These are phyloP conservation scores for Candida silvatica DNA, from an alignment of 805 yeast species.

Conservation along the genomic window DNA sequence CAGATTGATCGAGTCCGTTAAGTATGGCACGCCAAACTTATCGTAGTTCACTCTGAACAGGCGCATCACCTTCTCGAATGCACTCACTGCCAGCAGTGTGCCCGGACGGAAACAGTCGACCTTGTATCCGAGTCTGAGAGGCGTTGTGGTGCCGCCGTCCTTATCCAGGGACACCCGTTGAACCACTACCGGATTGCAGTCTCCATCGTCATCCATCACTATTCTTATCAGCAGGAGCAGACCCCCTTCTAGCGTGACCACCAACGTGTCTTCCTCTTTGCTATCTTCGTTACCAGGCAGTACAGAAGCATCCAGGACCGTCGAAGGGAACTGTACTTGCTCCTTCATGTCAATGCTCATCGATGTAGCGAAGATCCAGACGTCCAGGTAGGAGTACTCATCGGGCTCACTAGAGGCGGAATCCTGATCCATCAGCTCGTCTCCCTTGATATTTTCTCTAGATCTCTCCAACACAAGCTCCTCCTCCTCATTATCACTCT, in stretches of 20 bases:
- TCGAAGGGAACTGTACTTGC: conserved; percentile 11
- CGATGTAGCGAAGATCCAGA: conserved; percentile 16
- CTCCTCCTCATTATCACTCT: conserved; percentile 10
- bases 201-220: conserved; percentile 6
- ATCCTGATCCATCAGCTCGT: conserved; percentile 1
- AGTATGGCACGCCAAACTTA: conserved; percentile 10
- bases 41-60: conserved; percentile 12
- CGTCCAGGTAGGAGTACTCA: conserved; percentile 9
- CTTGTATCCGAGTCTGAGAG: conserved; percentile 11
- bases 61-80: conserved; percentile 15
- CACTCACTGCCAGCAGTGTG: conserved; percentile 16
- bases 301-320: conserved; percentile 17
- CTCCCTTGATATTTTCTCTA: conserved; percentile 1
- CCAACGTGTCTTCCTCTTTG: conserved; percentile 18
- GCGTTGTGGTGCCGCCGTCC: conserved; percentile 6
- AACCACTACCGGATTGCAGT: conserved; percentile 16
- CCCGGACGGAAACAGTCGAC: conserved; percentile 11
- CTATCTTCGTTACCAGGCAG: conserved; percentile 14
- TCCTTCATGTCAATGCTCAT: conserved; percentile 15
- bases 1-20: conserved; percentile 15
- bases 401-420: background rate
- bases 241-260: conserved; percentile 17
- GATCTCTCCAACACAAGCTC: conserved; percentile 4
- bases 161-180: conserved; percentile 8
- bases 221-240: conserved; percentile 15